These are phyloP conservation scores for Crithidia sp. DNA, from an alignment of 208 protist genomes.

Conservation along the genomic window DNA sequence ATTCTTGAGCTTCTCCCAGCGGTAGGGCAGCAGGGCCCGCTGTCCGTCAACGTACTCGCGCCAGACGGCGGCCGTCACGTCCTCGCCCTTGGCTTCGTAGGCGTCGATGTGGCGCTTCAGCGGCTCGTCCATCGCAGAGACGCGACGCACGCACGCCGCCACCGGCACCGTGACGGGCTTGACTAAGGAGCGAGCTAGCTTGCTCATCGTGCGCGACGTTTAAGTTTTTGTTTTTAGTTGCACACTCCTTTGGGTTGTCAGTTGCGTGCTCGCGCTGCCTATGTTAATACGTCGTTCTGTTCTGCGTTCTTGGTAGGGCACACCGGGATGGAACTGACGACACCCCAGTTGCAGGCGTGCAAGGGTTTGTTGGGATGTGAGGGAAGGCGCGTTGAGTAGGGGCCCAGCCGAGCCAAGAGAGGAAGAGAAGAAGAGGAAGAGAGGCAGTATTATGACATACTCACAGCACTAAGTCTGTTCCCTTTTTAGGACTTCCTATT, in stretches of 20 bases:
- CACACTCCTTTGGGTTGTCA: no score
- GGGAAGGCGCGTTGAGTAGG: no score
- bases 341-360: no score
- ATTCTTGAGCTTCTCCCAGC: slow-evolving; percentile 44
- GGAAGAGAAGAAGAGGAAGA: slow-evolving; percentile 14
- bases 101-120: slow-evolving; percentile 79
- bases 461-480: no score
- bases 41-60: slow-evolving; percentile 70
- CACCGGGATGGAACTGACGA: no score
- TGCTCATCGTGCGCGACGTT: slow-evolving; percentile 37
- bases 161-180: slow-evolving; percentile 65
- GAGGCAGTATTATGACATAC: not conserved
- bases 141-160: slow-evolving; percentile 37
- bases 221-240: slow-evolving; percentile 15
- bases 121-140: slow-evolving; percentile 68
- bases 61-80: slow-evolving; percentile 73
- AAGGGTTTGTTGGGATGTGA: no score
- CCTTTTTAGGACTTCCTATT: no score
- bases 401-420: not conserved
- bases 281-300: not conserved
- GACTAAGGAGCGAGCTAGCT: slow-evolving; percentile 32
- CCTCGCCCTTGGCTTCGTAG: slow-evolving; percentile 58
- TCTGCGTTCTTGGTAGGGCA: not conserved
- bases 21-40: slow-evolving; percentile 61
- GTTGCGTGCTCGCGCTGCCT: no score